Evolutionary conservation across 179 eudicot genomes (phyloP).

Genomic region (Spinacia oleracea): DNA sequence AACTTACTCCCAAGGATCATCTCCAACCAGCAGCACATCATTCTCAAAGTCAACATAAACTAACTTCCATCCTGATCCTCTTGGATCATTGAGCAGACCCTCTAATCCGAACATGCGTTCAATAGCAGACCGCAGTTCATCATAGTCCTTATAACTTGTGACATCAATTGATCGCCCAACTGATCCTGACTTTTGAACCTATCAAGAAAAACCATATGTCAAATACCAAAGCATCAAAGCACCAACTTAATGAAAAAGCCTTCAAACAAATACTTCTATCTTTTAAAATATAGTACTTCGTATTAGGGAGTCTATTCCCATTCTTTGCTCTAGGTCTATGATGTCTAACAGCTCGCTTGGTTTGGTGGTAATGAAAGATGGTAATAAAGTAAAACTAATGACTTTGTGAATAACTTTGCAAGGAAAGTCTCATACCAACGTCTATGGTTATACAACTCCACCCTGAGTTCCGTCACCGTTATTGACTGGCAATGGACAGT

Average conservation of each 20-base stretch:
- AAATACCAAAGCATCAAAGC: neutral
- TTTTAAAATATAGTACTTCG: neutral
- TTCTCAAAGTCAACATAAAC: slow-evolving; percentile 94
- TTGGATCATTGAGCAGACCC: slow-evolving; percentile 67
- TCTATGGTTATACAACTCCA: no score
- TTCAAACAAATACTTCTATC: neutral
- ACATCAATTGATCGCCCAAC: slow-evolving; percentile 98
- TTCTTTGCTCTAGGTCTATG: neutral
- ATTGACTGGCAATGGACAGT: no score
- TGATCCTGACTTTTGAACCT: slow-evolving; percentile 96
- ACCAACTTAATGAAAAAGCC: neutral
- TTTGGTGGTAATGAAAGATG: no score
- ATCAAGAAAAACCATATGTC: slow-evolving; percentile 9
- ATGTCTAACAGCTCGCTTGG: no score
- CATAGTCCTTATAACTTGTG: slow-evolving; percentile 74
- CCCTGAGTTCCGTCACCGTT: no score
- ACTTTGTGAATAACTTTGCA: no score
- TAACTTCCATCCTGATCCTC: slow-evolving; percentile 84
- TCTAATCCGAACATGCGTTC: slow-evolving; percentile 94
- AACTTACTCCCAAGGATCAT: slow-evolving; percentile 99
- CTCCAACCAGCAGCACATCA: slow-evolving; percentile 90
- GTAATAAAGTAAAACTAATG: no score
- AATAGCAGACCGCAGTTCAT: slow-evolving; percentile 70
- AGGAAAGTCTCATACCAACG: no score
- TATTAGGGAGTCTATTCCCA: neutral